Conservation (phyloP, 495 filamentous ascomycete genomes). For the Chaetomium tenue region DNA sequence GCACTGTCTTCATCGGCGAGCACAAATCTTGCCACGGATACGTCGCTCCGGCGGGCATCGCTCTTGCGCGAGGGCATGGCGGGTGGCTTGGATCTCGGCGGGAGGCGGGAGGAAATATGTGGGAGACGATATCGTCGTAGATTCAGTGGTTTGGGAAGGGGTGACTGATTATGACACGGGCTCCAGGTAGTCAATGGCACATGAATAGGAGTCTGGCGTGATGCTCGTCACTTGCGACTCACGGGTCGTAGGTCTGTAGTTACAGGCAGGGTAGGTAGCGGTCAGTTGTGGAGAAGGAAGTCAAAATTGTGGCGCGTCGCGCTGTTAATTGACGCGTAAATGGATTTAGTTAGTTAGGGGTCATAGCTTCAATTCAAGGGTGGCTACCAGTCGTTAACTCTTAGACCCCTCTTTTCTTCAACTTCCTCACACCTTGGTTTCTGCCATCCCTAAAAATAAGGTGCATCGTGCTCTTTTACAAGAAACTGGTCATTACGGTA, state of each 20-base stretch:
- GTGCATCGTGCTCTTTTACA: not conserved
- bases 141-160: not conserved
- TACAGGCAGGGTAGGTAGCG: not conserved
- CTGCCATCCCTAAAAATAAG: not conserved
- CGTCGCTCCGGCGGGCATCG: conserved; percentile 42
- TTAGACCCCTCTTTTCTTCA: not conserved
- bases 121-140: not conserved
- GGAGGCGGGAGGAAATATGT: not conserved
- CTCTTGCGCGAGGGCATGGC: conserved; percentile 43
- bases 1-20: conserved; percentile 38
- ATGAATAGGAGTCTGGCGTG: not conserved
- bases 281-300: conserved; percentile 17
- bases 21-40: conserved; percentile 45
- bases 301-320: conserved; percentile 36
- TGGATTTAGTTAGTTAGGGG: conserved; percentile 11
- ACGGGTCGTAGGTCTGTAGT: not conserved
- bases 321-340: conserved; percentile 31
- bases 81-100: not conserved
- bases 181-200: not conserved
- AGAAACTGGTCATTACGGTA: not conserved
- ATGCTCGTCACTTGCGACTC: conserved; percentile 3
- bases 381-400: too few relatives aligned
- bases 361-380: not conserved
- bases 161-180: not conserved
- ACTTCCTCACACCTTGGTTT: not conserved